Evolutionary conservation across 176 grass and related monocot genomes (phyloP), one percentile per base, ranked within the genome.

Genomic region (Coix lacrymajobi): DNA sequence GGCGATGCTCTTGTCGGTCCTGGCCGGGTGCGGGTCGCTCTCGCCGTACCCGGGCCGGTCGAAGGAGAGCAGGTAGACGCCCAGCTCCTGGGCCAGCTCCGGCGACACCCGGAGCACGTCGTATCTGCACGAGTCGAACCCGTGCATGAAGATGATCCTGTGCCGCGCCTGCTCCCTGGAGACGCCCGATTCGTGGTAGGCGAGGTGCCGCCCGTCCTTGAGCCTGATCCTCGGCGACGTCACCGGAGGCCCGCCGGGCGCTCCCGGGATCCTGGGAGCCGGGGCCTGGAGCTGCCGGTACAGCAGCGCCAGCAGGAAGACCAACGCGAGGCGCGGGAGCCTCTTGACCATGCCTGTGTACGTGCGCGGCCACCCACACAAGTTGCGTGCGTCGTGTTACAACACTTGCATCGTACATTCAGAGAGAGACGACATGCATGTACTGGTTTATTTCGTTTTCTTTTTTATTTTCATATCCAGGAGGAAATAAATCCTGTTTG

Each of bases 41-140:
- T 97, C 92, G 12, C 88, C 95, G 2, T 97, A 97, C 51, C 95
- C 95, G 41, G 92, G 88, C 3, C 95, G 87, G 41, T 97, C 95
- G 7, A 94, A 97, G 49, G 92, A 90, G 15, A 97, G 3, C 16
- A 94, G 38, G 58, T 83, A 94, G 84, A 97, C 68, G 4, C 95
- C 92, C 9, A 91, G 69, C 82, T 94, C 92, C 51, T 84, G 64
- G 3, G 88, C 72, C 41, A 92, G 33, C 80, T 87, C 90, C 45
- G 81, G 81, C 11, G 95, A 92, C 22, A 92, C 78, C 22, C n/a
- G 80, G 15, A 97, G 54, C 26, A 34, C 78, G 16, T 97, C 95
- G 39, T 94, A 89, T 83, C 86, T 66, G 88, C 83, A 89, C 11
- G 82, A 97, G 60, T 91, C 90, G 79, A 94, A 92, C 9, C 92